Base-by-base conservation (phyloP, 306 rosid genomes). In the Ormosia emarginata region DNA sequence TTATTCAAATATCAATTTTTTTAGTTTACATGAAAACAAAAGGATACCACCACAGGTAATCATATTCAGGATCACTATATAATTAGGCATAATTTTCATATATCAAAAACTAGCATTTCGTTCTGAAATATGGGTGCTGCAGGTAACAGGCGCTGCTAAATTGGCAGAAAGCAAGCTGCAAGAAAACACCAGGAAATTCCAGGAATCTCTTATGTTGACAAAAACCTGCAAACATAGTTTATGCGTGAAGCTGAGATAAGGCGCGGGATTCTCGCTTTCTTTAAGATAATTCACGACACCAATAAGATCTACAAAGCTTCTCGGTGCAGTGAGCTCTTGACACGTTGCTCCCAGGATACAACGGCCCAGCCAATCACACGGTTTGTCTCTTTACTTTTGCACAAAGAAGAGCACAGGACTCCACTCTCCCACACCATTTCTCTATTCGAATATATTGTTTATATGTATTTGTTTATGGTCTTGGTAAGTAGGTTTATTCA, bases 121-220 rank as follows among this genome's bases (percentile, higher is more conserved):
- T 65, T 58, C 52, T 75, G n/a, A 65, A 70, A 64, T 32, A 44
- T 61, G 62, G 64, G 52, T 62, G 32, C 58, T 44, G 77, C 91
- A 95, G 99, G 96, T 89, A 85, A 32, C 89, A 75, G 77, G 86
- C 46, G 66, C 13, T 73, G 96, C 98, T 50, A 90, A 82, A 85
- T 63, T 83, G 77, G 91, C 97, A 73, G 84, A 90, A 61, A 84
- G 83, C 90, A 95, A 85, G 90, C 89, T 93, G 65, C 96, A 85
- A 36, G 99, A 93, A 36, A 93, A 90, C 67, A 30, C 57, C n/a
- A 75, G 47, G 14, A 93, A 85, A 69, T 84, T 92, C 52, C 89
- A 93, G 97, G 94, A 88, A 87, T 75, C 62, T 66, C 34, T 55
- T 41, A 33, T 32, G 14, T 47, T 39, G 15, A 55, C 34, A 24